Evolutionary conservation across 176 grass and related monocot species (phyloP).

Genomic region (Ananas comosus): DNA sequence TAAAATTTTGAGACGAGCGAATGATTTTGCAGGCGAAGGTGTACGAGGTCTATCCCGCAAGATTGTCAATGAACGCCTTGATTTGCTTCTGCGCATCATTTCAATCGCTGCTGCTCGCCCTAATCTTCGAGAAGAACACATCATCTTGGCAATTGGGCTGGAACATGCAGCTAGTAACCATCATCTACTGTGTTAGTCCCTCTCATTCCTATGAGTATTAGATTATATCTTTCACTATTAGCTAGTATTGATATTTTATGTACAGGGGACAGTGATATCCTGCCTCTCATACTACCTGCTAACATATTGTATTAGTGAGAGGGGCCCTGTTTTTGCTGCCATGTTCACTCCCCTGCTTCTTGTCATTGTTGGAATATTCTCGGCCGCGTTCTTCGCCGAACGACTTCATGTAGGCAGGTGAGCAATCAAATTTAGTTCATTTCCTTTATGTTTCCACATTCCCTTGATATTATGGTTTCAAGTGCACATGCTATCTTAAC

Average conservation of each 20-base stretch:
- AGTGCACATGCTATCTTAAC: too few relatives aligned
- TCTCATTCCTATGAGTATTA: background rate
- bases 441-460: too few relatives aligned
- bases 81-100: slow-evolving; percentile 19
- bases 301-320: slow-evolving; percentile 16
- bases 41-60: slow-evolving; percentile 14
- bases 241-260: background rate
- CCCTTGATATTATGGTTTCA: too few relatives aligned
- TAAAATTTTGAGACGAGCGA: background rate
- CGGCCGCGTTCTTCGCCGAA: slow-evolving; percentile 18
- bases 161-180: slow-evolving; percentile 21
- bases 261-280: slow-evolving; percentile 17
- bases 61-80: slow-evolving; percentile 14
- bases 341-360: slow-evolving; percentile 16
- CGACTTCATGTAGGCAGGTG: slow-evolving; percentile 16
- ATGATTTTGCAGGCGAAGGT: slow-evolving; percentile 10
- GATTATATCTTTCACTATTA: background rate
- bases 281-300: slow-evolving; percentile 16
- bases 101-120: slow-evolving; percentile 15
- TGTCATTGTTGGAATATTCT: slow-evolving; percentile 11
- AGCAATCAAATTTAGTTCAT: background rate
- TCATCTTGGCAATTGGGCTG: slow-evolving; percentile 16
- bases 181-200: slow-evolving; percentile 15
- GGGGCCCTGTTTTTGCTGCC: slow-evolving; percentile 18
- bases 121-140: slow-evolving; percentile 17